Conservation (phyloP, 768 basidiomycete species). For the Infundibulicybe gibba region DNA sequence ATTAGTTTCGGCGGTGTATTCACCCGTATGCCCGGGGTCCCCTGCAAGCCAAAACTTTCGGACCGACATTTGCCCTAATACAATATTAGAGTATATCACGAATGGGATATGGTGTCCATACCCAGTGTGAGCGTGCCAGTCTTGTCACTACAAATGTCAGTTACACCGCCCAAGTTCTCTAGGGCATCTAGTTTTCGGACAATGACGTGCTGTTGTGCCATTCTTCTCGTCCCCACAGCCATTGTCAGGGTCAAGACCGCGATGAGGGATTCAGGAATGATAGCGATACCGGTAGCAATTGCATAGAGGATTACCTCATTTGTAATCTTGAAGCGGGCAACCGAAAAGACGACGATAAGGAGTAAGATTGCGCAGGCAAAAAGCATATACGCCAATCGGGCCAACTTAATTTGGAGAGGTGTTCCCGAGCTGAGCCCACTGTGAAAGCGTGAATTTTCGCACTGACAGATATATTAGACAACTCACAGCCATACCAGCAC, state of each 20-base stretch:
- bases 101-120: conserved; percentile 1
- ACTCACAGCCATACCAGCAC: too few species aligned
- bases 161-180: conserved; percentile 57
- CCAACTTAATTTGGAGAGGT: conserved; percentile 33
- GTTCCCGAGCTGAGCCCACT: conserved; percentile 32
- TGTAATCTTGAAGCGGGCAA: conserved; percentile 24
- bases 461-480: too few species aligned
- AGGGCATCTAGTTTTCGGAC: conserved; percentile 62
- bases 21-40: conserved; percentile 15
- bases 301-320: conserved; percentile 31
- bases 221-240: conserved; percentile 51
- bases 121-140: conserved; percentile 56
- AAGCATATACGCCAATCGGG: conserved; percentile 30
- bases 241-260: conserved; percentile 55
- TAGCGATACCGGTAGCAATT: conserved; percentile 34
- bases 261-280: conserved; percentile 38
- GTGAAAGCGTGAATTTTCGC: conserved; percentile 1
- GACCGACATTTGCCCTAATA: conserved; percentile 35
- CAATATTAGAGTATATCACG: neutral
- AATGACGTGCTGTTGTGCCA: conserved; percentile 56
- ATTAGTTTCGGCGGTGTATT: conserved; percentile 27
- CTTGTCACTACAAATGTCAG: conserved; percentile 58
- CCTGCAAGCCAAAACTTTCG: conserved; percentile 34
- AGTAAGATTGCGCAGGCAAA: conserved; percentile 31
- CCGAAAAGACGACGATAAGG: conserved; percentile 34